A percentile compares a stretch with the other conserved stretches of the same genome.
These are phyloP conservation scores for Neurospora intermedia DNA, from an alignment of 495 filamentous ascomycete species.

Conservation along the genomic window DNA sequence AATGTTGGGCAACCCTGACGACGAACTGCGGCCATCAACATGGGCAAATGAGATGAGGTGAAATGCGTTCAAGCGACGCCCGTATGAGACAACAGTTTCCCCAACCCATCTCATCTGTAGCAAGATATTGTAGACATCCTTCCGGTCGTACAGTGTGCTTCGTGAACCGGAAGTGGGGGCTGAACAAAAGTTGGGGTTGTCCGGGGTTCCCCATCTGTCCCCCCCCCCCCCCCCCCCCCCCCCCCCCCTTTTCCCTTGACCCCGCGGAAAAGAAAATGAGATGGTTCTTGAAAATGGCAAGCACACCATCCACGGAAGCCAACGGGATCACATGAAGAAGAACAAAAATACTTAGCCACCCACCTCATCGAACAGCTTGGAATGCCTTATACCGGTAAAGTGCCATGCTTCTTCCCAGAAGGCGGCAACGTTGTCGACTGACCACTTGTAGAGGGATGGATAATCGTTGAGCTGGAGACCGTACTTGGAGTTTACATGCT, in stretches of 20 bases:
- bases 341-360: conserved; percentile 8
- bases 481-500: conserved; percentile 57
- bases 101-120: not conserved
- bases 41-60: not conserved
- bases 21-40: not conserved
- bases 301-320: not conserved
- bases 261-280: not conserved
- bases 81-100: not conserved
- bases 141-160: not conserved
- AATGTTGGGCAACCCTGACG: not conserved
- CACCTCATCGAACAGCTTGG: conserved; percentile 51
- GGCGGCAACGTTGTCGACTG: conserved; percentile 56
- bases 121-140: not conserved
- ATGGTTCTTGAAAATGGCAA: not conserved
- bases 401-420: conserved; percentile 88
- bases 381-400: conserved; percentile 62
- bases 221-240: not conserved
- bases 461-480: conserved; percentile 51
- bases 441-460: conserved; percentile 70
- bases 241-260: not conserved
- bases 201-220: not conserved
- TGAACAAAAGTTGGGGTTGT: not conserved
- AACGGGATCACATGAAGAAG: not conserved
- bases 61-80: not conserved
- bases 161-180: conserved; percentile 1